These are phyloP conservation scores for Erigeron canadensis DNA, from an alignment of 129 eudicot genomes.

Conservation along the genomic window DNA sequence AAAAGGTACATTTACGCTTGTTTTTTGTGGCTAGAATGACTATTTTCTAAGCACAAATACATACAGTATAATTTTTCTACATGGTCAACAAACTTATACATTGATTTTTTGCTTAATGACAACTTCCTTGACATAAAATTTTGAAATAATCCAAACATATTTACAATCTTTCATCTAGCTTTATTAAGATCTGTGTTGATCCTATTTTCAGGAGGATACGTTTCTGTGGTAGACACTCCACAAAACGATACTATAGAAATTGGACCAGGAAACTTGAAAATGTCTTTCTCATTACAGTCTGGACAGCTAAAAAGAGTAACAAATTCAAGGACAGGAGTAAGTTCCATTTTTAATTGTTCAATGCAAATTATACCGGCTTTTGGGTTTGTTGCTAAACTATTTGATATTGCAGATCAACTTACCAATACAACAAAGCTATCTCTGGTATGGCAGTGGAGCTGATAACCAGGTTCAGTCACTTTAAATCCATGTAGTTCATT, in stretches of 20 bases:
- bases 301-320: constrained; percentile 67
- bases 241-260: constrained; percentile 53
- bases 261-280: constrained; percentile 82
- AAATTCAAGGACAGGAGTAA: constrained; percentile 66
- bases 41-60: neutral
- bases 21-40: neutral
- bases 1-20: constrained; percentile 43
- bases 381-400: neutral
- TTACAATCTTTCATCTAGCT: neutral
- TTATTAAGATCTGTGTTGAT: constrained; percentile 8
- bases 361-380: neutral
- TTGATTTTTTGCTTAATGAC: neutral
- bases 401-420: constrained; percentile 56
- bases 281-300: constrained; percentile 68
- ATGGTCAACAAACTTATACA: neutral
- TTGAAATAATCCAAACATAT: constrained; percentile 2
- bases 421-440: constrained; percentile 87
- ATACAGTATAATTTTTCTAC: too few relatives aligned
- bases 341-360: constrained; percentile 8
- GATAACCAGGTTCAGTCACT: constrained; percentile 48
- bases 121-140: too few relatives aligned
- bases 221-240: constrained; percentile 34
- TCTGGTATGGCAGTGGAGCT: constrained; percentile 63
- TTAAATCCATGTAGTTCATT: neutral
- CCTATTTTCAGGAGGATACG: constrained; percentile 39